These are phyloP conservation scores for Fabrea salina DNA, from an alignment of 169 alveolate genomes.

Conservation along the genomic window DNA sequence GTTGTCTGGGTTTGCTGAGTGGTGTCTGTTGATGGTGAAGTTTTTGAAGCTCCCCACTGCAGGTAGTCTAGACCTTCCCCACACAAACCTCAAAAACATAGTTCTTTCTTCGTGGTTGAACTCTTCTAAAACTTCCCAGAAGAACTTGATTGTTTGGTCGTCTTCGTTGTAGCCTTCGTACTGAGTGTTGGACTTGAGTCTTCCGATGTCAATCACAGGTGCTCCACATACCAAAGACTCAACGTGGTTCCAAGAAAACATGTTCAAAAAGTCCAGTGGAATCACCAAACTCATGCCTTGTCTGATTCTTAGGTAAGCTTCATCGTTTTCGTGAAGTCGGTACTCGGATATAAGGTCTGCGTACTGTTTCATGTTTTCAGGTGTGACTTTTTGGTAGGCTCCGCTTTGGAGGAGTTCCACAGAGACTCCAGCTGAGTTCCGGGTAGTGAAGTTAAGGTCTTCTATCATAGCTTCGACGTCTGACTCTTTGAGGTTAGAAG, in stretches of 20 bases:
- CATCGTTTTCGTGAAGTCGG: constrained; percentile 61
- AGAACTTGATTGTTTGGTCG: constrained; percentile 25
- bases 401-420: constrained; percentile 73
- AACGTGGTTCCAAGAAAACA: constrained; percentile 57
- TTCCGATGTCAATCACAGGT: constrained; percentile 79
- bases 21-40: constrained; percentile 8
- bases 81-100: constrained; percentile 84
- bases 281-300: constrained; percentile 62
- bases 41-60: constrained; percentile 28
- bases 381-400: constrained; percentile 41
- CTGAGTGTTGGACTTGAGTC: constrained; percentile 76
- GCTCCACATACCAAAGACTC: constrained; percentile 86
- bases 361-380: constrained; percentile 50
- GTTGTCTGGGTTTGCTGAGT: constrained; percentile 1
- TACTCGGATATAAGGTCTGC: constrained; percentile 46
- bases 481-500: neutral
- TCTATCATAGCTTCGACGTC: neutral
- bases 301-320: constrained; percentile 50
- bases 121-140: constrained; percentile 85
- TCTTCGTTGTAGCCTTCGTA: constrained; percentile 71
- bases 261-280: constrained; percentile 56
- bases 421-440: constrained; percentile 32
- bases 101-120: constrained; percentile 79
- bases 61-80: constrained; percentile 91
- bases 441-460: constrained; percentile 10